These are phyloP conservation scores for Capsicum pubescens DNA, from an alignment of 257 asterid species.

Conservation along the genomic window DNA sequence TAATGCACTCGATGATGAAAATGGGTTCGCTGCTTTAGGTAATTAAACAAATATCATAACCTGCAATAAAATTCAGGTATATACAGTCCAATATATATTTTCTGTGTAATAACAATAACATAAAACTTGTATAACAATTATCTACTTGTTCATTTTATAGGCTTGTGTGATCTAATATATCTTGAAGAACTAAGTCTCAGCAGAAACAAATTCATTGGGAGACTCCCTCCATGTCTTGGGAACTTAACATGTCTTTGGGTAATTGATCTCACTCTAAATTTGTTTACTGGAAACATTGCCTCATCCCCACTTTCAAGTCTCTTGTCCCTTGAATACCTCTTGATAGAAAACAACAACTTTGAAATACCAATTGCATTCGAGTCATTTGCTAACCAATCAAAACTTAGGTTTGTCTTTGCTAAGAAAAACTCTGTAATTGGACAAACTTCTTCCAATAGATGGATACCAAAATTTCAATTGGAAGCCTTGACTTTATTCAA, in stretches of 20 bases:
- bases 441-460: background rate
- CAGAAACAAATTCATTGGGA: background rate
- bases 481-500: background rate
- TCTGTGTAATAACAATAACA: too few species aligned
- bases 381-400: constrained; percentile 31
- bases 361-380: constrained; percentile 10
- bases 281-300: constrained; percentile 12
- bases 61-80: too few species aligned
- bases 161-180: constrained; percentile 22
- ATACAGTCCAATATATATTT: too few species aligned
- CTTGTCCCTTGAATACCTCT: constrained; percentile 25
- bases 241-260: constrained; percentile 11
- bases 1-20: background rate
- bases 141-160: background rate
- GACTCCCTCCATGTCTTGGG: constrained; percentile 24
- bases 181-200: constrained; percentile 25
- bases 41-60: too few species aligned
- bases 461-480: constrained; percentile 26
- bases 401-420: constrained; percentile 1
- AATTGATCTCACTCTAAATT: constrained; percentile 7
- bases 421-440: background rate
- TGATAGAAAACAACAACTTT: background rate
- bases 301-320: background rate
- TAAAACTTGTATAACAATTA: background rate
- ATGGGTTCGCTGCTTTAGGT: background rate